Conservation (phyloP, 306 rosid species). For the Glycine tomentella region DNA sequence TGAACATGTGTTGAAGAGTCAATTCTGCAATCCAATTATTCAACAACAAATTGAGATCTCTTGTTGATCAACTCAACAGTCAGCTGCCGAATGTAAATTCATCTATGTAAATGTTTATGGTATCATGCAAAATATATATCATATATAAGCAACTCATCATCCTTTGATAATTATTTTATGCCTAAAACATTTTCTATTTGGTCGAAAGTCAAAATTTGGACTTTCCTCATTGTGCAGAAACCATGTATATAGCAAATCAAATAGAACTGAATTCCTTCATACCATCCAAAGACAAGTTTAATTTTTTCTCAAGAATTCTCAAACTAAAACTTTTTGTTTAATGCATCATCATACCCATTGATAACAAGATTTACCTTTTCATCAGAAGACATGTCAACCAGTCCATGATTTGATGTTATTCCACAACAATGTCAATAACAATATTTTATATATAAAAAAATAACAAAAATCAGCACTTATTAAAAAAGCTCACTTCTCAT, state of each 20-base stretch:
- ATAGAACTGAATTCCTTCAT: neutral
- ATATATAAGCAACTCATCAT: no score
- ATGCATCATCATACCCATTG: neutral
- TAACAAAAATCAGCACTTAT: neutral
- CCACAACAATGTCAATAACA: neutral
- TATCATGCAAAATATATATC: no score
- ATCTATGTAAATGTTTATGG: no score
- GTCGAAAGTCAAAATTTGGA: no score
- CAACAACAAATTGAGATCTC: no score
- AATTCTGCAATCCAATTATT: no score
- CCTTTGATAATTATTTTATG: no score
- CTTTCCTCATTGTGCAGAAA: no score
- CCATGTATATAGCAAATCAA: slow-evolving; percentile 13
- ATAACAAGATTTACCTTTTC: neutral
- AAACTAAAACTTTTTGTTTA: neutral
- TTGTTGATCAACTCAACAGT: no score
- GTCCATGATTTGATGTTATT: neutral
- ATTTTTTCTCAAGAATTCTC: neutral
- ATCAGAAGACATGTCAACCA: neutral
- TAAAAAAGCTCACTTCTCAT: neutral
- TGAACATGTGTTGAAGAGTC: no score
- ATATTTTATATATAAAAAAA: neutral
- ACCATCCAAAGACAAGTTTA: neutral
- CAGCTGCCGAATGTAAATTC: no score
- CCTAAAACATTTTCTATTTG: no score